Conservation (phyloP, 129 eudicot genomes). For the Flaveria bidentis region DNA sequence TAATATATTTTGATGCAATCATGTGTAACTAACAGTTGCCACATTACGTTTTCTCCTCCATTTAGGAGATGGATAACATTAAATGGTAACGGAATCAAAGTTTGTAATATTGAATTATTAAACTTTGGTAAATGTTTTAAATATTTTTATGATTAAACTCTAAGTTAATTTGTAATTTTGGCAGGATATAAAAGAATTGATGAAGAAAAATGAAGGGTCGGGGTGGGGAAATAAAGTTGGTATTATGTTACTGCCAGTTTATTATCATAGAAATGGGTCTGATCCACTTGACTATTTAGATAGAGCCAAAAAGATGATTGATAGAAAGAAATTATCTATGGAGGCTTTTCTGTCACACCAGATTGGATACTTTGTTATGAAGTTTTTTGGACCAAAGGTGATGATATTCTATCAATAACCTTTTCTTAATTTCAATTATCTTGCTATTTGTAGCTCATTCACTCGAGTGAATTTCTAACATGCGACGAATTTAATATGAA, state of each 20-base stretch:
- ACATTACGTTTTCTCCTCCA: not conserved
- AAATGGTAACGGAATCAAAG: conserved; percentile 1
- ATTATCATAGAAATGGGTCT: conserved; percentile 44
- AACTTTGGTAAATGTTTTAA: not conserved
- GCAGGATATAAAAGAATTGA: conserved; percentile 62
- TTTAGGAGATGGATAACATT: not conserved
- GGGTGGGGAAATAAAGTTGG: conserved; percentile 86
- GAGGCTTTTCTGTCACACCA: conserved; percentile 63
- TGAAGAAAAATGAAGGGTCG: conserved; percentile 34
- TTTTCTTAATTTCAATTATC: too few relatives aligned
- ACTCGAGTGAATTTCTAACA: too few relatives aligned
- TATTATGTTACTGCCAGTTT: conserved; percentile 58
- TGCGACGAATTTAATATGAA: too few relatives aligned
- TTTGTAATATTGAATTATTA: not conserved
- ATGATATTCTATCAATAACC: not conserved
- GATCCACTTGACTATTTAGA: conserved; percentile 60
- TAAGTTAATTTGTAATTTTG: conserved; percentile 6
- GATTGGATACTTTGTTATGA: conserved; percentile 40
- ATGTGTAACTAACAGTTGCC: not conserved
- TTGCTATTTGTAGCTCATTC: too few relatives aligned
- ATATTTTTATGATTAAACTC: not conserved
- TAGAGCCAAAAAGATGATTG: conserved; percentile 68
- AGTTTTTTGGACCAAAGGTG: conserved; percentile 67
- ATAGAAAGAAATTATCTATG: conserved; percentile 68
- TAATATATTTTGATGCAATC: not conserved